These are phyloP conservation scores for Aspergillus affinis DNA, from an alignment of 495 filamentous ascomycete genomes.

Conservation along the genomic window DNA sequence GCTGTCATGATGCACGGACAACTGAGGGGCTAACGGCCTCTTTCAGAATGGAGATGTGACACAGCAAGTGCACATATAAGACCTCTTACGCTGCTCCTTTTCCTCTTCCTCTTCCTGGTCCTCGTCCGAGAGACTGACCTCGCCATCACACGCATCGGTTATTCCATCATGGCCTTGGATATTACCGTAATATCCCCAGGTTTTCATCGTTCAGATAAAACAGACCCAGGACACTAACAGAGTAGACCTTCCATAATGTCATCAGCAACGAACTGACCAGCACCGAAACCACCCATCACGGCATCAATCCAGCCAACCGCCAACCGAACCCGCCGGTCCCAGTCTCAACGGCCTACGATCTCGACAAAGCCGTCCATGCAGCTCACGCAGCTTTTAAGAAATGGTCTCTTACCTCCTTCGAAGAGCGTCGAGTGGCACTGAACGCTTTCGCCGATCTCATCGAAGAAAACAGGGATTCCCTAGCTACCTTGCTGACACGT, in stretches of 20 bases:
- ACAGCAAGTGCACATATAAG: neutral
- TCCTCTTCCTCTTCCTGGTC: no score
- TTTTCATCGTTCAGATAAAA: neutral
- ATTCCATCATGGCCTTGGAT: slow-evolving; percentile 11
- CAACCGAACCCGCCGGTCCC: slow-evolving; percentile 33
- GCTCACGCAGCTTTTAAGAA: slow-evolving; percentile 48
- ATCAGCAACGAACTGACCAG: slow-evolving; percentile 38
- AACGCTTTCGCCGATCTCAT: slow-evolving; percentile 52
- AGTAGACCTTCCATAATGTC: slow-evolving; percentile 32
- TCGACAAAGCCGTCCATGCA: slow-evolving; percentile 52
- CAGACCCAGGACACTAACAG: neutral
- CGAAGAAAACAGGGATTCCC: slow-evolving; percentile 39
- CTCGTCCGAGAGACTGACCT: neutral
- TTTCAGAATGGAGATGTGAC: neutral
- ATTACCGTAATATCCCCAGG: slow-evolving; percentile 5
- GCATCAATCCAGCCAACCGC: slow-evolving; percentile 22
- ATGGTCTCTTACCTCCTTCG: slow-evolving; percentile 51
- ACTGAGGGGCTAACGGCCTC: neutral
- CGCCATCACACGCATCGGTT: neutral
- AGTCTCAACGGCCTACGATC: slow-evolving; percentile 50
- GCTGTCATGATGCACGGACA: no score
- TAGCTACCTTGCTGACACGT: slow-evolving; percentile 50
- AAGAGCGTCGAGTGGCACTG: slow-evolving; percentile 56
- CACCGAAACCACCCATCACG: slow-evolving; percentile 27
- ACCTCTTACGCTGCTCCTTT: neutral